These are phyloP conservation scores for Candida andamanensis DNA, from an alignment of 805 yeast species.

Conservation along the genomic window DNA sequence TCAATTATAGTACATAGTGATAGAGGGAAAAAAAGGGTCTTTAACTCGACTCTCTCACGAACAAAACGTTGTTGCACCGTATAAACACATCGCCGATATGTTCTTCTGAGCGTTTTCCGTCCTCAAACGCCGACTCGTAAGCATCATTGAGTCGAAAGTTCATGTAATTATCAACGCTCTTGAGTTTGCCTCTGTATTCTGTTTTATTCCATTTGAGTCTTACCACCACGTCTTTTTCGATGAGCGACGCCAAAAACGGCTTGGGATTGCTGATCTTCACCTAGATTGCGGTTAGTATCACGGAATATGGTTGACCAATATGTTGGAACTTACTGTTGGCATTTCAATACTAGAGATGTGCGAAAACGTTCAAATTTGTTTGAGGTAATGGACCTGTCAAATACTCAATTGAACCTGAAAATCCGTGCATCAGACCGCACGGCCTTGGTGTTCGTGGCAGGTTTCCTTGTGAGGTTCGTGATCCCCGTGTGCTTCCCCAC, in stretches of 20 bases:
- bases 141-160: conserved; percentile 69
- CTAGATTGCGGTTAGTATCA: conserved; percentile 17
- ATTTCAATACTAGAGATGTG: no score
- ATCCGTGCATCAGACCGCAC: no score
- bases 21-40: no score
- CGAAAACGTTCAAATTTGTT: no score
- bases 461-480: conserved; percentile 29
- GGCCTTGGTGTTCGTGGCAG: conserved; percentile 10
- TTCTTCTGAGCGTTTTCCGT: conserved; percentile 33
- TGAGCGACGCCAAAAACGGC: conserved; percentile 76
- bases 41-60: conserved; percentile 62
- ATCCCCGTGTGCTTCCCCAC: conserved; percentile 32
- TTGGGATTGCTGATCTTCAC: conserved; percentile 78
- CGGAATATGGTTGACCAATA: no score
- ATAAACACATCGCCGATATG: conserved; percentile 73
- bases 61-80: conserved; percentile 86
- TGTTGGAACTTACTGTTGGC: no score
- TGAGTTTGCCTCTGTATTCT: conserved; percentile 74
- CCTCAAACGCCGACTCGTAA: conserved; percentile 43
- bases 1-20: no score
- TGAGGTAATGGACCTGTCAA: no score
- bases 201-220: conserved; percentile 87
- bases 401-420: no score
- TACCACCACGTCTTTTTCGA: conserved; percentile 67
- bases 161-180: conserved; percentile 89